phyloP scores from a whole-genome alignment of 176 grass and related monocot genomes.

The Eragrostis nindensis region DNA sequence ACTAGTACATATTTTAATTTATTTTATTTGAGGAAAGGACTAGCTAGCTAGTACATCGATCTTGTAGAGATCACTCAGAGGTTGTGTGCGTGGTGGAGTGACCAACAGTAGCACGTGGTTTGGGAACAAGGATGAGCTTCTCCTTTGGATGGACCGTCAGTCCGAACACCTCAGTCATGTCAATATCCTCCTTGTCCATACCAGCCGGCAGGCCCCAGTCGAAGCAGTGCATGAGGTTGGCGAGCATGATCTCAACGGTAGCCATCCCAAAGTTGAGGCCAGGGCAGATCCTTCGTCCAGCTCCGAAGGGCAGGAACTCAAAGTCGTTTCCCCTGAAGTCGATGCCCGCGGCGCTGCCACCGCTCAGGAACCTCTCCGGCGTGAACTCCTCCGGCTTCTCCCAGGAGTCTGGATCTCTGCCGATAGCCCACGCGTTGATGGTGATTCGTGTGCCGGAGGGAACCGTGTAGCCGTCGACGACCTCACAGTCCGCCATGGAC shows the following conservation, averaged over 20 bases:
- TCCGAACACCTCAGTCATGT: slow-evolving; percentile 45
- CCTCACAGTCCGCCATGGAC: slow-evolving; percentile 22
- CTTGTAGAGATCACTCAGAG: too few species aligned
- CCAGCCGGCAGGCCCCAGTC: slow-evolving; percentile 45
- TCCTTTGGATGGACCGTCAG: slow-evolving; percentile 36
- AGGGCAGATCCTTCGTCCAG: slow-evolving; percentile 50
- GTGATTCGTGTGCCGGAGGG: slow-evolving; percentile 37
- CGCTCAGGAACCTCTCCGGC: slow-evolving; percentile 41
- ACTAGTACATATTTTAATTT: too few species aligned
- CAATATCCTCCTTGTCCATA: slow-evolving; percentile 25
- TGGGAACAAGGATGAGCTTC: slow-evolving; percentile 49
- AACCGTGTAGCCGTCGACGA: slow-evolving; percentile 39
- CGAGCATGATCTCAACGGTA: slow-evolving; percentile 49
- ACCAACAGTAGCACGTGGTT: not conserved
- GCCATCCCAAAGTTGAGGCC: slow-evolving; percentile 50
- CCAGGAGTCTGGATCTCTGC: not conserved
- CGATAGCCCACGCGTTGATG: slow-evolving; percentile 44
- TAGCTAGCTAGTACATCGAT: too few species aligned
- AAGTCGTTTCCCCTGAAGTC: slow-evolving; percentile 38
- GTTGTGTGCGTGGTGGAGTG: too few species aligned
- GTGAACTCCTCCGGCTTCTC: not conserved
- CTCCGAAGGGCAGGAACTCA: slow-evolving; percentile 16
- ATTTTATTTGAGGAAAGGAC: too few species aligned
- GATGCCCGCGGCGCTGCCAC: not conserved
- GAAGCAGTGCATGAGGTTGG: slow-evolving; percentile 50